Conservation (phyloP, 768 basidiomycete genomes). For the Amanita subjunquillea region DNA sequence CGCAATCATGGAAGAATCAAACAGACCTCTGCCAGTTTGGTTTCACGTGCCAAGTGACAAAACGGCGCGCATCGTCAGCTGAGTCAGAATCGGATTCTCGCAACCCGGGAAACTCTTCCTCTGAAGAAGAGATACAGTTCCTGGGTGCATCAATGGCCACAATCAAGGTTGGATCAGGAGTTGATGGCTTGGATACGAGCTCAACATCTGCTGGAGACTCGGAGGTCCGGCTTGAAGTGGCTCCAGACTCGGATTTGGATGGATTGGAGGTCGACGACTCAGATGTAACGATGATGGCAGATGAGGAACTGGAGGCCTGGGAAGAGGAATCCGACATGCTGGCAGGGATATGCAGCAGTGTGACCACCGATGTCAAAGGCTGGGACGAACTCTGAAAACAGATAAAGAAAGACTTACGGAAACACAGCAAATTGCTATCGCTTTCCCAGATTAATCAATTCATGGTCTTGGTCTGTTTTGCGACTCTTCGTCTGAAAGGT, state of each 20-base stretch:
- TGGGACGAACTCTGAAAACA: constrained; percentile 14
- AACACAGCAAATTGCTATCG: too few relatives aligned
- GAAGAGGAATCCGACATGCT: not conserved
- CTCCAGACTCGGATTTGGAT: not conserved
- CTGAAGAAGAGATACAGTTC: not conserved
- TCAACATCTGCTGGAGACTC: not conserved
- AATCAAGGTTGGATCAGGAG: not conserved
- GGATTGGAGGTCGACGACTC: not conserved
- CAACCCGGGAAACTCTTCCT: not conserved
- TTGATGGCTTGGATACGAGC: not conserved
- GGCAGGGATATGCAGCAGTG: not conserved
- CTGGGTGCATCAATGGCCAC: not conserved
- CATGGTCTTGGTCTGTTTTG: too few relatives aligned
- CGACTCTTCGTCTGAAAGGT: too few relatives aligned
- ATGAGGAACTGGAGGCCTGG: not conserved
- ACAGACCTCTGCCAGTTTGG: not conserved
- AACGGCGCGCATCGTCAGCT: not conserved
- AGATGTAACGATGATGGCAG: not conserved
- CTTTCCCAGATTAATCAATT: too few relatives aligned
- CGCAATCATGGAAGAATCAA: constrained; percentile 1
- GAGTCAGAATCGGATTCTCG: not conserved
- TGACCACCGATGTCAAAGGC: constrained; percentile 8
- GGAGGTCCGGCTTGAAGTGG: not conserved
- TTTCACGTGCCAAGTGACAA: not conserved
- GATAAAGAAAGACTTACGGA: constrained; percentile 9